Conservation (phyloP, 208 protist genomes). For the Trypanosoma theileri region DNA sequence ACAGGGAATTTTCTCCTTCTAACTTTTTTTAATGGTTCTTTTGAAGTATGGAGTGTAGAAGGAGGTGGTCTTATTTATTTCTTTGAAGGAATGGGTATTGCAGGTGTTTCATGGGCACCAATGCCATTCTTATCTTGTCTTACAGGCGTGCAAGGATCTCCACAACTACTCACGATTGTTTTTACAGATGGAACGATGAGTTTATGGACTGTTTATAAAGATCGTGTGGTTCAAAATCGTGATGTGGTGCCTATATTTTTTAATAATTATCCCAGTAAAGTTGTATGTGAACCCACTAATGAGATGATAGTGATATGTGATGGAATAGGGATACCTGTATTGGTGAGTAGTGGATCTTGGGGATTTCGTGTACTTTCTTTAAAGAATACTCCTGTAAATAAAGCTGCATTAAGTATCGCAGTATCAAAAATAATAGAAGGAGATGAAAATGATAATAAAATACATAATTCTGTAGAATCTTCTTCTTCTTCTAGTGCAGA, state of each 20-base stretch:
- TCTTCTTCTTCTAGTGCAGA: background rate
- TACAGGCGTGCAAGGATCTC: slow-evolving; percentile 55
- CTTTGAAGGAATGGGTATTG: slow-evolving; percentile 69
- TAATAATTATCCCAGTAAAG: slow-evolving; percentile 27
- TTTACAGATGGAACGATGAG: slow-evolving; percentile 73
- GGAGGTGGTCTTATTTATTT: slow-evolving; percentile 65
- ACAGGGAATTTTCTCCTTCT: slow-evolving; percentile 62
- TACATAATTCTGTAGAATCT: background rate
- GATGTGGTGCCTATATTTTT: slow-evolving; percentile 54
- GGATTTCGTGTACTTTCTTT: slow-evolving; percentile 11
- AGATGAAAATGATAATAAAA: background rate
- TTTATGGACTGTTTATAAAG: slow-evolving; percentile 79
- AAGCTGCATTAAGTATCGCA: slow-evolving; percentile 6
- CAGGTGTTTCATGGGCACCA: slow-evolving; percentile 78
- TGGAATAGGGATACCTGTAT: slow-evolving; percentile 25
- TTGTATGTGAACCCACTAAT: slow-evolving; percentile 37
- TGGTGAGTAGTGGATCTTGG: slow-evolving; percentile 8
- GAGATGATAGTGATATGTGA: slow-evolving; percentile 52
- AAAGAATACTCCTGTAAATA: slow-evolving; percentile 21
- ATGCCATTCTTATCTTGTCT: slow-evolving; percentile 47
- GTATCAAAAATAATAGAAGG: slow-evolving; percentile 11
- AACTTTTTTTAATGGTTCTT: slow-evolving; percentile 70
- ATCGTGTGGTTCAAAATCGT: slow-evolving; percentile 68
- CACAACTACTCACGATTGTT: slow-evolving; percentile 70
- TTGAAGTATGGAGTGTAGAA: slow-evolving; percentile 82